These are phyloP conservation scores for Funneliformis caledonium DNA, from an alignment of 371 early-diverging fungal genomes.

Conservation along the genomic window DNA sequence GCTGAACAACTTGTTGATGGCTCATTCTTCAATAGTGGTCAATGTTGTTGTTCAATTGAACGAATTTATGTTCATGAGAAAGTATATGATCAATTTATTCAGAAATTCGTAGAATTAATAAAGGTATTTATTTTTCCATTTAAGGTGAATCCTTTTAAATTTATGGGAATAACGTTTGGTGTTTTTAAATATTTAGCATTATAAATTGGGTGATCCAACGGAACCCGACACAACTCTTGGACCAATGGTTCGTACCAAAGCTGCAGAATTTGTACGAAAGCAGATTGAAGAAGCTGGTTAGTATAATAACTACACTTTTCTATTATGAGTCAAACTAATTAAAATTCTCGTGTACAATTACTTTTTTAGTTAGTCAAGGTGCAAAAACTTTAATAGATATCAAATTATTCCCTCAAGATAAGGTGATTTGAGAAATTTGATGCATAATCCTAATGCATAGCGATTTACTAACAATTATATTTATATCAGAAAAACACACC, in stretches of 20 bases:
- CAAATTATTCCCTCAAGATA: slow-evolving; percentile 62
- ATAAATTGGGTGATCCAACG: slow-evolving; percentile 71
- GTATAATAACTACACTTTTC: not conserved
- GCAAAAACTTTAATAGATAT: slow-evolving; percentile 70
- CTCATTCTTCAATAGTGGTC: slow-evolving; percentile 85
- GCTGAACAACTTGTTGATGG: slow-evolving; percentile 82
- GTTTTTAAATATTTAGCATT: slow-evolving; percentile 43
- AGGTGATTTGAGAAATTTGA: slow-evolving; percentile 48
- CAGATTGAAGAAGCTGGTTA: slow-evolving; percentile 75
- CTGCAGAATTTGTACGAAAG: slow-evolving; percentile 71
- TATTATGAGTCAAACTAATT: not conserved
- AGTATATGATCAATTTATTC: slow-evolving; percentile 76
- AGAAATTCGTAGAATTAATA: slow-evolving; percentile 66
- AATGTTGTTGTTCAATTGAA: slow-evolving; percentile 84
- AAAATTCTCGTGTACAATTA: not conserved
- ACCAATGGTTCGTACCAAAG: slow-evolving; percentile 74
- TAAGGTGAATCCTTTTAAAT: not conserved
- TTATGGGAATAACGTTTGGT: not conserved
- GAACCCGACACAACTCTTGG: slow-evolving; percentile 73
- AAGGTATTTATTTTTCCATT: slow-evolving; percentile 49
- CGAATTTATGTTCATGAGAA: slow-evolving; percentile 82
- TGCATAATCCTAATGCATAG: not conserved
- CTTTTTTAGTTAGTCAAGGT: slow-evolving; percentile 59
- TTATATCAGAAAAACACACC: slow-evolving; percentile 58
- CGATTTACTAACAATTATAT: not conserved